Conservation (phyloP, 495 filamentous ascomycete species). For the Endocarpon pusillum region DNA sequence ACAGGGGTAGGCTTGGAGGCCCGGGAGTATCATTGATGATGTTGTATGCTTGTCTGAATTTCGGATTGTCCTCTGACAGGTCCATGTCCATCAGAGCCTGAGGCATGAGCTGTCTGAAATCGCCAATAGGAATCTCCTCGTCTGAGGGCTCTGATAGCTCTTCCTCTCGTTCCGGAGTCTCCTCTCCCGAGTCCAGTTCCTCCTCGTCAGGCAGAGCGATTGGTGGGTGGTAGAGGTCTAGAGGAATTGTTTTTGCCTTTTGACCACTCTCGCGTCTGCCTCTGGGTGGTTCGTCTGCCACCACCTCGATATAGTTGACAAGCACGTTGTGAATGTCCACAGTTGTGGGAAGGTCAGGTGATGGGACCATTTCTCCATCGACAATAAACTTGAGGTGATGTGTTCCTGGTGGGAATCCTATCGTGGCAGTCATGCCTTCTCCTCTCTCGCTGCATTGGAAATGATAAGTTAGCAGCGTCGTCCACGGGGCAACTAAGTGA, state of each 20-base stretch:
- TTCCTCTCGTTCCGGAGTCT: conserved; percentile 21
- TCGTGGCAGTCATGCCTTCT: conserved; percentile 46
- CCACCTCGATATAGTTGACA: conserved; percentile 94
- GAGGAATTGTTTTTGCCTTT: conserved; percentile 10
- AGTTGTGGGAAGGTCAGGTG: conserved; percentile 73
- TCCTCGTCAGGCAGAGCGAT: conserved; percentile 22
- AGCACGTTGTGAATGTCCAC: conserved; percentile 94
- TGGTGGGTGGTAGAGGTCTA: conserved; percentile 27
- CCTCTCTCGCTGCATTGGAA: conserved; percentile 19
- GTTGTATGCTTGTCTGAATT: conserved; percentile 49
- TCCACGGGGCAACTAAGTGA: too few species aligned
- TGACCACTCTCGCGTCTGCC: conserved; percentile 21
- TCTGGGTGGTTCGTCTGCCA: conserved; percentile 41
- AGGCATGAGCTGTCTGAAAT: conserved; percentile 47
- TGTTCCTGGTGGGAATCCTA: conserved; percentile 77
- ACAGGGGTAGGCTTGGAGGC: conserved; percentile 75
- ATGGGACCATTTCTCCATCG: conserved; percentile 79
- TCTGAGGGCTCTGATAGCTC: conserved; percentile 24
- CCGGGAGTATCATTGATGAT: conserved; percentile 58
- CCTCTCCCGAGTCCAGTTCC: conserved; percentile 4
- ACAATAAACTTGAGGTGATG: conserved; percentile 96
- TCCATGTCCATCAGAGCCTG: conserved; percentile 76
- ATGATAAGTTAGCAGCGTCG: not conserved
- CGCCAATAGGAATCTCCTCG: conserved; percentile 28
- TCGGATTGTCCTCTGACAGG: conserved; percentile 54